Conservation (phyloP, 495 filamentous ascomycete genomes). For the Penicillium pancosmium region DNA sequence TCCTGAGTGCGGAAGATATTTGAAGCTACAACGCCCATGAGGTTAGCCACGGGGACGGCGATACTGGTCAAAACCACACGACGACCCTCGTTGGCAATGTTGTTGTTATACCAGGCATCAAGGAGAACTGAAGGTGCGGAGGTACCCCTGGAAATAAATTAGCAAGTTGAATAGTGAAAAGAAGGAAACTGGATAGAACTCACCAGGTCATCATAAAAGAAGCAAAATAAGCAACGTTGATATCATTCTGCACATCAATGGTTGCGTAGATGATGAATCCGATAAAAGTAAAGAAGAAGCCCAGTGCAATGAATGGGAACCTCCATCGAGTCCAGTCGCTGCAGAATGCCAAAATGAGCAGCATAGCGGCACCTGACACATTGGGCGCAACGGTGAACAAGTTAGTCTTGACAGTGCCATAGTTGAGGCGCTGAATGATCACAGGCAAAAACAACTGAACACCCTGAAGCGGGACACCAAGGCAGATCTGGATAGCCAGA, state of each 20-base stretch:
- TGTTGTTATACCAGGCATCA: conserved; percentile 76
- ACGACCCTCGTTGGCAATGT: conserved; percentile 73
- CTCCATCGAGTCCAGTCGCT: conserved; percentile 67
- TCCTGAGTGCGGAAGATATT: conserved; percentile 76
- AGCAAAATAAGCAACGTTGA: conserved; percentile 73
- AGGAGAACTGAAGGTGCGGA: conserved; percentile 56
- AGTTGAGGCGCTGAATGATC: conserved; percentile 67
- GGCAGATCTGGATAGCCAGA: conserved; percentile 70
- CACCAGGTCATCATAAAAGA: conserved; percentile 80
- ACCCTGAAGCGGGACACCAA: conserved; percentile 74
- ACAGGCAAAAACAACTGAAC: conserved; percentile 75
- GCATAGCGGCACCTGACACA: conserved; percentile 66
- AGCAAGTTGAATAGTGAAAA: not conserved
- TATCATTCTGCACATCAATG: conserved; percentile 60
- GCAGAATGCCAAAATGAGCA: conserved; percentile 68
- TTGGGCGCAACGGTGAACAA: conserved; percentile 79
- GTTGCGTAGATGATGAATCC: conserved; percentile 76
- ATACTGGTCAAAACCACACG: conserved; percentile 72
- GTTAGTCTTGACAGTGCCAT: conserved; percentile 69
- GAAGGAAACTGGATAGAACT: not conserved
- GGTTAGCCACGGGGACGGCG: conserved; percentile 73
- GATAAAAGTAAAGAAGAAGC: conserved; percentile 71
- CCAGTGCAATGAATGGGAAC: conserved; percentile 73
- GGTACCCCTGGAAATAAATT: conserved; percentile 42
- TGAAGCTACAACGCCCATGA: conserved; percentile 77